Base-by-base conservation (phyloP, 129 eudicot genomes). In the Erigeron canadensis region DNA sequence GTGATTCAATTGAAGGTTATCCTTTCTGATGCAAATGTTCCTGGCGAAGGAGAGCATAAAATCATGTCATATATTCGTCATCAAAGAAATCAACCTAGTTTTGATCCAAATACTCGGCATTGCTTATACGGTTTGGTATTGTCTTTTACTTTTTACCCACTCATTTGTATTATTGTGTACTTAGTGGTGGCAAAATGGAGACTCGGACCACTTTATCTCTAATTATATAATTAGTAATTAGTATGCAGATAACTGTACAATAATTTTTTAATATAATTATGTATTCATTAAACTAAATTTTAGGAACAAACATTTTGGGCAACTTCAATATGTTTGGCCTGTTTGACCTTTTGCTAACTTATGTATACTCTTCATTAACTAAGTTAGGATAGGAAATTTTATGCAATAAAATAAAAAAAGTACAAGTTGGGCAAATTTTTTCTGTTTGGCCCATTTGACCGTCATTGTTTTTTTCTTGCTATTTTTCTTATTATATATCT, bases 41-140 rank as follows among this genome's bases (percentile, higher is more conserved):
- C 99, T 77, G 99, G 99, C 13, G 99, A 94, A 86, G 99, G 99
- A 68, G 99, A 94, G 63, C 99, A 94, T 67, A 94, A 94, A 72
- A 86, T 94, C 18, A 94, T 94, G 94, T 94, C 99, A 37, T 94
- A 94, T 72, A 84, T 94, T 61, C 99, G 99, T 51, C 97, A 77
- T 11, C 99, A 94, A 48, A 84, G 99, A 76, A 89, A 90, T 79
- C 90, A 80, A 77, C 97, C 96, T 82, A 89, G 87, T 65, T 87
- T 78, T 86, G 93, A 94, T 82, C 97, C 99, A 78, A 94, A 94
- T 59, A 90, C 99, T 45, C 96, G 89, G 1, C 97, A 90, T 77
- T 94, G 97, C 80, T 81, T 94, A 47, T 94, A 94, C 77, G 97
- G 98, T 55, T 83, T 94, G 97, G 99, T 94, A 86, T 51, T 86